Evolutionary conservation across 73 alveolate genomes (phyloP), one percentile per base, ranked within the genome.

Genomic region (Blepharisma japonicum): DNA sequence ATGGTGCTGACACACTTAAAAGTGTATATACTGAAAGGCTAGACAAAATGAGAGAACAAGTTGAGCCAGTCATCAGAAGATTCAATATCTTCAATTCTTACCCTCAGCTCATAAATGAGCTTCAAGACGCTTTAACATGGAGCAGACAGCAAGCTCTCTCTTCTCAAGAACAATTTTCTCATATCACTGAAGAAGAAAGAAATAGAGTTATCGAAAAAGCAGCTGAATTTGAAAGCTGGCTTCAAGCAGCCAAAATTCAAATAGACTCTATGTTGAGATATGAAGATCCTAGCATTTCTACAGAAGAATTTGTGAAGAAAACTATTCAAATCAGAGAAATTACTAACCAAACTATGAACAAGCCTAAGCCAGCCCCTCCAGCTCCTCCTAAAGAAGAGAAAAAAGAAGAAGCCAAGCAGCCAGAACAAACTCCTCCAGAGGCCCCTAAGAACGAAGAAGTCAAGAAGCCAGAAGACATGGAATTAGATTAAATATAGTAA

Each of bases 1-100:
- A 89, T 11, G 98, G 98, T 45, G 76, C 84, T 56, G 78, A 81
- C 68, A 84, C 95, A 7, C 14, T 90, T 4, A 81, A 77, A 79
- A 81, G 83, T 23, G 87, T 55, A 8, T 92, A 86, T 81, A 50
- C 66, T 21, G 78, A 45, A 14, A 87, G 90, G 54, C 81, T 86
- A 6, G 87, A 67, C 6, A 83, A 80, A n/a, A 78, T 92, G 66
- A 81, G 80, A 71, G 48, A 25, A 25, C 51, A 82, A 11, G 88
- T 94, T 42, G 86, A 81, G 11, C 93, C 98, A 54, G 68, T 90
- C 49, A 87, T 81, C 53, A 68, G 80, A 14, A 74, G 95, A 48
- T 86, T 38, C 56, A 86, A 79, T 50, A 76, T 82, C 55, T 82
- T 71, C 47, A 71, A 68, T 20, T 53, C 39, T 32, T 53, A 78